A percentile compares a stretch with the other conserved stretches of the same genome.
Evolutionary conservation across 1,139 yeast genomes (phyloP).

Genomic region (Taiozyma onychis): DNA sequence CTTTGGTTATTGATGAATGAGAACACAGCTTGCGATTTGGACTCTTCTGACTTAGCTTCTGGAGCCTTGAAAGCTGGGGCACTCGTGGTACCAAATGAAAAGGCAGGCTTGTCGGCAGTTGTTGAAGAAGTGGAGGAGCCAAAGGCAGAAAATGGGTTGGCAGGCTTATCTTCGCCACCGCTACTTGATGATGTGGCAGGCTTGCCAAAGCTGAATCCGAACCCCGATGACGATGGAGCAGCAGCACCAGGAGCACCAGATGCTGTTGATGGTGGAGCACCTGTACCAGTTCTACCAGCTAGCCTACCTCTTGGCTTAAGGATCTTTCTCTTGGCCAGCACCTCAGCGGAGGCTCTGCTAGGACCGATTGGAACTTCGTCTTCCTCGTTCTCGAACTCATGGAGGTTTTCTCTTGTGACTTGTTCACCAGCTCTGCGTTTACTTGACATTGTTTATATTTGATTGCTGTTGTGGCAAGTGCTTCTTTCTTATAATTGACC

Average conservation of each 20-base stretch:
- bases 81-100: conserved; percentile 10
- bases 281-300: conserved; percentile 6
- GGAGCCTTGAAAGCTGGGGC: conserved; percentile 2
- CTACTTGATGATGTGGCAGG: neutral
- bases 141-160: conserved; percentile 12
- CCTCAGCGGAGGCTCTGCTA: conserved; percentile 50
- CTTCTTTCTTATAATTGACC: neutral
- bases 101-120: conserved; percentile 1
- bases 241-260: neutral
- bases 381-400: conserved; percentile 29
- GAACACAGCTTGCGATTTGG: conserved; percentile 1
- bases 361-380: conserved; percentile 33
- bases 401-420: conserved; percentile 41
- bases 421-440: conserved; percentile 64
- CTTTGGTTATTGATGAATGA: conserved; percentile 2
- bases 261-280: conserved; percentile 3
- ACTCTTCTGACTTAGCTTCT: neutral
- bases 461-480: neutral
- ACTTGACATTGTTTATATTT: conserved; percentile 18
- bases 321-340: conserved; percentile 63
- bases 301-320: conserved; percentile 47
- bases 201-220: conserved; percentile 9
- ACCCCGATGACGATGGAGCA: conserved; percentile 4
- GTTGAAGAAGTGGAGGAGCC: neutral
- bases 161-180: conserved; percentile 11